Evolutionary conservation across 75 land plant genomes (phyloP).

Genomic region (Selaginella moellendorffii): DNA sequence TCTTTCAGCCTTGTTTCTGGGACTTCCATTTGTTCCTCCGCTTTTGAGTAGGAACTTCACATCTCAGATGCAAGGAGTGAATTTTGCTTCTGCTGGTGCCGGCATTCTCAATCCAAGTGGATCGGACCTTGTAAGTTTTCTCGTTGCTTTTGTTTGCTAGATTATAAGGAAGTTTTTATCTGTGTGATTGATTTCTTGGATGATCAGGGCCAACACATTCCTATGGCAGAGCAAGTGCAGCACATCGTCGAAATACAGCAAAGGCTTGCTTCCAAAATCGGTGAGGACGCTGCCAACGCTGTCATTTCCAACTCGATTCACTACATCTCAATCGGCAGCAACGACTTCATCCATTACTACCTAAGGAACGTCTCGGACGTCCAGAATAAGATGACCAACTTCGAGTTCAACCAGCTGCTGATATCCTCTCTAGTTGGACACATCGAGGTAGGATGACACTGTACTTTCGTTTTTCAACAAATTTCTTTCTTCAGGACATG

Average conservation of each 20-base stretch:
- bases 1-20: constrained; percentile 43
- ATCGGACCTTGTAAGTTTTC: constrained; percentile 38
- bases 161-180: neutral
- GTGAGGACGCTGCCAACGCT: constrained; percentile 25
- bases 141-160: neutral
- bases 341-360: constrained; percentile 74
- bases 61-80: constrained; percentile 46
- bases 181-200: neutral
- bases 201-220: neutral
- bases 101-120: constrained; percentile 58
- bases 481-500: constrained; percentile 45
- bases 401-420: neutral
- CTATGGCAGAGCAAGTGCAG: neutral
- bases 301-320: constrained; percentile 42
- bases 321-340: constrained; percentile 60
- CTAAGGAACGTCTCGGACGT: constrained; percentile 30
- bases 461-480: neutral
- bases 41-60: constrained; percentile 24
- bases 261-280: constrained; percentile 31
- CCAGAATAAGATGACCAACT: neutral
- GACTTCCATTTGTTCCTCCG: constrained; percentile 59
- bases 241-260: neutral
- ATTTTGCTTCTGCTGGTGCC: constrained; percentile 82
- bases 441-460: neutral
- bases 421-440: neutral